Base-by-base conservation (phyloP, 176 grass and related monocot species). In the Zoysia pacifica region DNA sequence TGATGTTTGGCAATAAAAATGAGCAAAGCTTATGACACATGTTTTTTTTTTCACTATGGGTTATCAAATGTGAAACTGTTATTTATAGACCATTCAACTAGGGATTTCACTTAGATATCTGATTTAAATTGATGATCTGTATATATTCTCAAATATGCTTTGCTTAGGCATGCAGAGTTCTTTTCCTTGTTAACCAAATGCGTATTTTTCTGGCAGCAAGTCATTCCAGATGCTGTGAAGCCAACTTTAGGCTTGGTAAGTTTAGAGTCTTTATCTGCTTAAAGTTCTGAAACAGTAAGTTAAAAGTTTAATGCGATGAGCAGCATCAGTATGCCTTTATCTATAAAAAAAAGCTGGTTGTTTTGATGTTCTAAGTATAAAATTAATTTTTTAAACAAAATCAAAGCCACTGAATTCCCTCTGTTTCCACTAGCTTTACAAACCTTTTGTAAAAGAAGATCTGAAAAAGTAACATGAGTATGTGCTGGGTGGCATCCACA, bases 391-490 rank as follows among this genome's bases (percentile, higher is more conserved):
- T 60, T 89, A 7, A 53, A 51, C 11, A 82, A 67, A 46, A 40
- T 40, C n/a, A 85, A 52, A 62, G 49, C 18, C 15, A 37, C 65
- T 56, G 42, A 50, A 65, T 51, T 75, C 61, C 82, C 11, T 36
- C 10, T 0, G 45, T 73, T 73, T 78, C 37, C 73, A 78, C 44
- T 82, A 11, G 38, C 60, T 78, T 85, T 77, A 81, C n/a, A 77
- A 50, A 59, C 78, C 82, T 52, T 60, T 36, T 84, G 56, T 77
- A 75, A 90, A 90, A 83, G 69, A 65, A 75, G 70, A 83, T 70
- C 85, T 84, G 62, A 58, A 67, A 81, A 87, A 78, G 72, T 77
- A 69, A 63, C 46, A 53, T 83, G 75, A 83, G 75, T 86, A 70
- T 83, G 56, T 86, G 40, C 80, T 60, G 48, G 36, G 11, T 87